A percentile compares a stretch with the other conserved stretches of the same genome.
Conservation (phyloP, 2,329 filamentous ascomycete species). For the Botrytis elliptica region DNA sequence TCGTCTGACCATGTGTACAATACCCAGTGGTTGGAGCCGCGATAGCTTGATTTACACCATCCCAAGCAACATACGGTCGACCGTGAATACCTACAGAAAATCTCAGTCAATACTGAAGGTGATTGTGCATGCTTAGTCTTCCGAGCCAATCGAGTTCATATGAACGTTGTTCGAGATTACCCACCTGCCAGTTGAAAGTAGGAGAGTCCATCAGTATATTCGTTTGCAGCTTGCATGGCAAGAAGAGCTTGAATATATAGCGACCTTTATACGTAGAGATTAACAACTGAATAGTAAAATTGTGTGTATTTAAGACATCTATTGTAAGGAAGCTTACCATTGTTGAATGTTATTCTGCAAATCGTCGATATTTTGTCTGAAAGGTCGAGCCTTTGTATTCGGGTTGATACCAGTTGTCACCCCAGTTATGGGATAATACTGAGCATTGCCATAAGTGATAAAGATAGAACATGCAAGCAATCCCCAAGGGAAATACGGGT, state of each 20-base stretch:
- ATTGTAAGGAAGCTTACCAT: neutral
- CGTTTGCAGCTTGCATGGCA: constrained; percentile 29
- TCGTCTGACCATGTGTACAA: constrained; percentile 34
- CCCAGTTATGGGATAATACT: constrained; percentile 26
- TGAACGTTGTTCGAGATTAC: neutral
- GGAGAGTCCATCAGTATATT: constrained; percentile 26
- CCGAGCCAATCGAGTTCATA: neutral
- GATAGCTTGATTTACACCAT: constrained; percentile 25
- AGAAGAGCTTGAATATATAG: constrained; percentile 26
- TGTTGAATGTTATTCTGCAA: constrained; percentile 28
- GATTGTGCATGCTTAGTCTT: neutral
- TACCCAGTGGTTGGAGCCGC: constrained; percentile 31
- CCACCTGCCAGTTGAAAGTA: constrained; percentile 34
- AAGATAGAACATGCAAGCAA: neutral
- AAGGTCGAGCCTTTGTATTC: constrained; percentile 27
- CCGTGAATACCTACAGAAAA: constrained; percentile 28
- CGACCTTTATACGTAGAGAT: constrained; percentile 25
- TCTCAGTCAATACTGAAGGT: neutral
- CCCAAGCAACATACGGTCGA: constrained; percentile 34
- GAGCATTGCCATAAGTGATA: neutral
- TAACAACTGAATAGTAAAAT: neutral
- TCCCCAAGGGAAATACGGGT: neutral
- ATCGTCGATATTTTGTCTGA: constrained; percentile 31
- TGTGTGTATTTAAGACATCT: constrained; percentile 23
- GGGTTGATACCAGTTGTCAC: constrained; percentile 28